These are phyloP conservation scores for Emmonsia crescens DNA, from an alignment of 2,329 filamentous ascomycete genomes.

Conservation along the genomic window DNA sequence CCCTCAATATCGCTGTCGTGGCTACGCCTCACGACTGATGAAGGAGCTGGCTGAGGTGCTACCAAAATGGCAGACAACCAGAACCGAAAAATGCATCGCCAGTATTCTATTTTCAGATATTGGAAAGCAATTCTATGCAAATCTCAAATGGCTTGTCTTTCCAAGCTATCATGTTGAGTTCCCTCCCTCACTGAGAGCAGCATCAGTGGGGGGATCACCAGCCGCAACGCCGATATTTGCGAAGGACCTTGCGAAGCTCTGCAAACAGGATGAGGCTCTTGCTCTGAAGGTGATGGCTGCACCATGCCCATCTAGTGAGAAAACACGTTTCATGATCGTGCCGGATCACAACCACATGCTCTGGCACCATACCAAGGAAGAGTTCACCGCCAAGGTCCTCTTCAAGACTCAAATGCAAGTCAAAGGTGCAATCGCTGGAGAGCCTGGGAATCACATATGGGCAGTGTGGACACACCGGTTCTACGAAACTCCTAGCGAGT, in stretches of 20 bases:
- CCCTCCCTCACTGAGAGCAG: neutral
- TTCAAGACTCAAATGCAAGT: constrained; percentile 9
- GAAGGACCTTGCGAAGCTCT: constrained; percentile 4
- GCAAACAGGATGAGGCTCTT: constrained; percentile 7
- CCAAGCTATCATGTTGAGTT: constrained; percentile 15
- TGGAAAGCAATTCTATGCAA: constrained; percentile 15
- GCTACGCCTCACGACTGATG: constrained; percentile 17
- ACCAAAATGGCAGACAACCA: constrained; percentile 12
- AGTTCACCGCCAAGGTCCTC: constrained; percentile 14
- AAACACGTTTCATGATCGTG: constrained; percentile 12
- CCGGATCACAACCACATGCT: constrained; percentile 17
- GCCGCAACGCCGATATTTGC: neutral
- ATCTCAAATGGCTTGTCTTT: constrained; percentile 15
- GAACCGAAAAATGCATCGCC: constrained; percentile 7
- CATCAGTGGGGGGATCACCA: neutral
- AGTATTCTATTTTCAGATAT: constrained; percentile 20
- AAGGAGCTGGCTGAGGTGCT: constrained; percentile 13
- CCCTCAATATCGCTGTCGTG: constrained; percentile 12
- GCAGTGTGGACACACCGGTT: constrained; percentile 18
- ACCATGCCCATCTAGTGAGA: neutral
- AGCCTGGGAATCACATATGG: constrained; percentile 15
- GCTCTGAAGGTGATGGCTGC: constrained; percentile 3
- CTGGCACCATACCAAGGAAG: constrained; percentile 17
- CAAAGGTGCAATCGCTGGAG: constrained; percentile 16
- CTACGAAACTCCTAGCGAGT: constrained; percentile 10